Conservation (phyloP, 2,329 filamentous ascomycete genomes). For the Fusarium robinianum region DNA sequence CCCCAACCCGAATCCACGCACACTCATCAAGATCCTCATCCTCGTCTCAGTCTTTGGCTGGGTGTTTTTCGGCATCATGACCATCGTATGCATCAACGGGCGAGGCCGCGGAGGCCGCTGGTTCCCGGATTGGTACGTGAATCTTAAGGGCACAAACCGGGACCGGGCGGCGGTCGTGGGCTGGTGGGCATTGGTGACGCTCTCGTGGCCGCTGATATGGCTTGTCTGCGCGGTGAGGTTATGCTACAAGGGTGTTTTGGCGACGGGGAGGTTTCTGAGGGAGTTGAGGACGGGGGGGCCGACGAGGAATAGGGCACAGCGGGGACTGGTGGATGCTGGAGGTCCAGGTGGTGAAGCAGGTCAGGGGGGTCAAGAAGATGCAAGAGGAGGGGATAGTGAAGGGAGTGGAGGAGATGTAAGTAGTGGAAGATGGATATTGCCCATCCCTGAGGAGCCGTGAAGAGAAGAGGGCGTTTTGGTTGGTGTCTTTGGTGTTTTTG, state of each 20-base stretch:
- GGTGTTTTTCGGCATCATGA: conserved; percentile 40
- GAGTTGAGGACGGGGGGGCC: conserved; percentile 47
- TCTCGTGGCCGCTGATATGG: conserved; percentile 62
- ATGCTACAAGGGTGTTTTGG: too few relatives aligned
- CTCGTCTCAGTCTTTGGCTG: conserved; percentile 37
- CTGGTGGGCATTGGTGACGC: conserved; percentile 39
- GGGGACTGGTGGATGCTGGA: too few relatives aligned
- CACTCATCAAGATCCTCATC: conserved; percentile 32
- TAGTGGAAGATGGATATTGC: too few relatives aligned
- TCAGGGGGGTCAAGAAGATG: too few relatives aligned
- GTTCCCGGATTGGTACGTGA: conserved; percentile 43
- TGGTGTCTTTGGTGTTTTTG: too few relatives aligned
- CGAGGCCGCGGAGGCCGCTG: conserved; percentile 37
- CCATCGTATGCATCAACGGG: conserved; percentile 40
- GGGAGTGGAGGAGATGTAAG: too few relatives aligned
- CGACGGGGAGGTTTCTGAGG: conserved; percentile 43
- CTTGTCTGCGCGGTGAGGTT: conserved; percentile 73
- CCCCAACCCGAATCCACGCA: conserved; percentile 5
- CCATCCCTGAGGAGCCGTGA: too few relatives aligned
- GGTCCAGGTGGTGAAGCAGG: too few relatives aligned
- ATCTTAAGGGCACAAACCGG: conserved; percentile 25
- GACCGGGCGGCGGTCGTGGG: conserved; percentile 30
- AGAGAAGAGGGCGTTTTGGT: too few relatives aligned
- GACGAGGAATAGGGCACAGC: conserved; percentile 47
- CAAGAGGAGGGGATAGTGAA: too few relatives aligned